phyloP scores from a whole-genome alignment of 2,329 filamentous ascomycete species.

The Orbilia ellipsospora region DNA sequence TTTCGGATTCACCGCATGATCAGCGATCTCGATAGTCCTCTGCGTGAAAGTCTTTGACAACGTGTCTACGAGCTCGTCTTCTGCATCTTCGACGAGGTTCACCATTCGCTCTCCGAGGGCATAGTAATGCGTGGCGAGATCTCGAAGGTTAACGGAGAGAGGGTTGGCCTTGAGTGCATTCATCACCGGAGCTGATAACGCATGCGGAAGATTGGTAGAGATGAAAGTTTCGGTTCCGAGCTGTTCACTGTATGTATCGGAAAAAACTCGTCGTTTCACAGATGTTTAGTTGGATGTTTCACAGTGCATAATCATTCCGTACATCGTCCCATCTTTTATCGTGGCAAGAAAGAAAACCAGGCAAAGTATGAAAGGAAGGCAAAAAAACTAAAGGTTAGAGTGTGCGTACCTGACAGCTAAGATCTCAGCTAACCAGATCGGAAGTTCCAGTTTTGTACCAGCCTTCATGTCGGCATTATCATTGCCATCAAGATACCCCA shows the following conservation, averaged over 20 bases:
- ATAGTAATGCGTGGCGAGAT: slow-evolving; percentile 88
- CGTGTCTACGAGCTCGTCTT: slow-evolving; percentile 79
- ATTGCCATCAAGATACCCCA: slow-evolving; percentile 91
- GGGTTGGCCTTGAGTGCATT: slow-evolving; percentile 93
- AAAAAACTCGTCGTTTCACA: not conserved
- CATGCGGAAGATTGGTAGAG: slow-evolving; percentile 79
- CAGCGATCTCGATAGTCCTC: slow-evolving; percentile 81
- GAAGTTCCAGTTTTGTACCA: slow-evolving; percentile 82
- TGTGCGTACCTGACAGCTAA: slow-evolving; percentile 72
- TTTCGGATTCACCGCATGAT: slow-evolving; percentile 87
- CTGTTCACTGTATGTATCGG: slow-evolving; percentile 62
- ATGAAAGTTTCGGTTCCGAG: slow-evolving; percentile 70
- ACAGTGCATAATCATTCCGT: slow-evolving; percentile 6
- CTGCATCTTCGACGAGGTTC: slow-evolving; percentile 84
- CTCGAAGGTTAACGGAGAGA: slow-evolving; percentile 82
- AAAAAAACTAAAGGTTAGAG: not conserved
- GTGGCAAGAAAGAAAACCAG: slow-evolving; percentile 55
- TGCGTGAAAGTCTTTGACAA: slow-evolving; percentile 81
- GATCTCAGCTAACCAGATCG: slow-evolving; percentile 95
- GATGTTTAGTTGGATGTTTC: slow-evolving; percentile 4
- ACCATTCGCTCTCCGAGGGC: slow-evolving; percentile 84
- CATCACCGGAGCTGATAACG: slow-evolving; percentile 81
- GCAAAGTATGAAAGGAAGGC: not conserved
- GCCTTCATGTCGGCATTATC: slow-evolving; percentile 77
- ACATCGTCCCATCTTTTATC: slow-evolving; percentile 58